Evolutionary conservation across 1,284 basidiomycete genomes (phyloP).

Genomic region (Rhodotorula sp.): DNA sequence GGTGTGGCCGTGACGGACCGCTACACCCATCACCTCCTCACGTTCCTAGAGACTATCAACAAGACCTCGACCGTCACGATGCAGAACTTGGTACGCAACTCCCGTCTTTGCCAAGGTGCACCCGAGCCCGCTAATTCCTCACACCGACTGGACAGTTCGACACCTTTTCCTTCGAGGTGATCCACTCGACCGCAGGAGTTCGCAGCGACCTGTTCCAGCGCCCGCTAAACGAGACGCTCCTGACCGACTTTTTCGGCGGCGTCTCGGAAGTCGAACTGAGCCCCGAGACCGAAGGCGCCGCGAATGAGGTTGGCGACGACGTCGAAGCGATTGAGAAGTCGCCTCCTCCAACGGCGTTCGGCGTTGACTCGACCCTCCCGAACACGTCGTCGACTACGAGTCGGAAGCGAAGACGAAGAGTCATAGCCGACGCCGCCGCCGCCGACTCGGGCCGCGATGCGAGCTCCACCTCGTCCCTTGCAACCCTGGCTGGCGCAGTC

Average conservation of each 20-base stretch:
- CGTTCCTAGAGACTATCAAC: conserved; percentile 87
- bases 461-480: too few species aligned
- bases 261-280: conserved; percentile 73
- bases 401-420: too few species aligned
- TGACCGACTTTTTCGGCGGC: conserved; percentile 96
- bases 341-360: conserved; percentile 47
- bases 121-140: conserved; percentile 6
- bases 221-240: conserved; percentile 64
- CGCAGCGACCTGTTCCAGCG: conserved; percentile 76
- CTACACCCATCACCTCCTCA: conserved; percentile 87
- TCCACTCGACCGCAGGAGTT: conserved; percentile 82
- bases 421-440: too few species aligned
- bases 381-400: not conserved
- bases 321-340: conserved; percentile 54
- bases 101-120: not conserved
- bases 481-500: too few species aligned
- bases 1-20: conserved; percentile 94
- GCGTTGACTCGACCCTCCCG: conserved; percentile 53
- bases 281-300: accelerated
- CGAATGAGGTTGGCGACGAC: not conserved
- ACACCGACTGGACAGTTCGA: conserved; percentile 61
- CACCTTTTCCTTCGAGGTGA: conserved; percentile 68
- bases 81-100: conserved; percentile 70
- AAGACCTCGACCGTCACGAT: conserved; percentile 80
- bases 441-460: too few species aligned